These are phyloP conservation scores for Hawksworthiomyces lignivorus DNA, from an alignment of 2,329 filamentous ascomycete species.

Conservation along the genomic window DNA sequence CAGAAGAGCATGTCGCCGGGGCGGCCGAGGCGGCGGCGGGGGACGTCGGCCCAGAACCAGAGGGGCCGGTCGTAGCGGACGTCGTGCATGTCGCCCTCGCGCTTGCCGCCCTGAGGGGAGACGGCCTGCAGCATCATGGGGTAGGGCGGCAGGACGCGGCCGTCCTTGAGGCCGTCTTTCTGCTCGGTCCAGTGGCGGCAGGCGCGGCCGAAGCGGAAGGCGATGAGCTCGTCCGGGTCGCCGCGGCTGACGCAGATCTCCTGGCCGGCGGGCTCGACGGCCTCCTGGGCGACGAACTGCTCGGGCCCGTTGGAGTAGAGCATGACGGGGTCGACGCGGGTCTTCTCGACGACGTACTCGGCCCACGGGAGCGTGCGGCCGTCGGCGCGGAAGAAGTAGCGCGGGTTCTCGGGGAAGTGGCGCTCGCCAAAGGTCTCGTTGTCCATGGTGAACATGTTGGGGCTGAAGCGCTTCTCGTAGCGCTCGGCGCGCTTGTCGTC, in stretches of 20 bases:
- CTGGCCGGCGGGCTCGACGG: slow-evolving; percentile 53
- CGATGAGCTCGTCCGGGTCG: slow-evolving; percentile 47
- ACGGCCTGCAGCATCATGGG: slow-evolving; percentile 64
- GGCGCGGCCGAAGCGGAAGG: slow-evolving; percentile 72
- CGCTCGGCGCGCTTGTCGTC: slow-evolving; percentile 38
- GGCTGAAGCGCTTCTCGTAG: slow-evolving; percentile 63
- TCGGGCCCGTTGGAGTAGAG: slow-evolving; percentile 36
- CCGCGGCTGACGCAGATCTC: slow-evolving; percentile 38
- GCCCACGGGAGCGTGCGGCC: slow-evolving; percentile 66
- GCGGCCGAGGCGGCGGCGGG: slow-evolving; percentile 54
- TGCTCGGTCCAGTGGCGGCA: slow-evolving; percentile 81
- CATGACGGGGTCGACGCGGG: slow-evolving; percentile 39
- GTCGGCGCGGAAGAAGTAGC: slow-evolving; percentile 68
- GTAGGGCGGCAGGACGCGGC: slow-evolving; percentile 58
- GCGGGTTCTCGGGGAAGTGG: slow-evolving; percentile 67
- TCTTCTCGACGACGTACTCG: slow-evolving; percentile 65
- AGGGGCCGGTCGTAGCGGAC: slow-evolving; percentile 64
- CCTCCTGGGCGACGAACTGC: slow-evolving; percentile 47
- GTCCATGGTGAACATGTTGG: slow-evolving; percentile 48
- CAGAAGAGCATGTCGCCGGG: slow-evolving; percentile 62
- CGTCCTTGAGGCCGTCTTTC: slow-evolving; percentile 56
- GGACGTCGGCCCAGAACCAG: slow-evolving; percentile 75
- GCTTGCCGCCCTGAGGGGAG: slow-evolving; percentile 57
- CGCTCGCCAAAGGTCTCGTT: slow-evolving; percentile 76
- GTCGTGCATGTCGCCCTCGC: slow-evolving; percentile 56